Evolutionary conservation across 169 alveolate species (phyloP).

Genomic region (Eimeria praecox): DNA sequence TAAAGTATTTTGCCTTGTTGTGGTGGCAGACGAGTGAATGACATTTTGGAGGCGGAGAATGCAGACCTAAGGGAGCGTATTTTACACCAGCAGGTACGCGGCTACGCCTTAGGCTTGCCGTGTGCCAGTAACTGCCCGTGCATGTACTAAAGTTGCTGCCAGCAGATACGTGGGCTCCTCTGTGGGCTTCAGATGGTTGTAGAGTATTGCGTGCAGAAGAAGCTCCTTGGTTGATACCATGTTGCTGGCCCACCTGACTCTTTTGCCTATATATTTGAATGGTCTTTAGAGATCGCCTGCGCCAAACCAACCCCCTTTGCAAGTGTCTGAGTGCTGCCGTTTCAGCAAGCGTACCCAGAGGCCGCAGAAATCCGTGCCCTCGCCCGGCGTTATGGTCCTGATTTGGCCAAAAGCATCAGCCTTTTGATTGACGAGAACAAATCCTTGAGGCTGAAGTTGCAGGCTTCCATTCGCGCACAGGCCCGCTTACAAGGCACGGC

Average conservation of each 20-base stretch:
- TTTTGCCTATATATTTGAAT: background rate
- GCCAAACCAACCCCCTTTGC: background rate
- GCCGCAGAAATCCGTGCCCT: constrained; percentile 75
- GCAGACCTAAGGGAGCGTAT: constrained; percentile 73
- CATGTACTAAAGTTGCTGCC: background rate
- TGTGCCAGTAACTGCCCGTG: background rate
- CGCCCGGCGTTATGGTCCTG: constrained; percentile 76
- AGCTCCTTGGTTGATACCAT: background rate
- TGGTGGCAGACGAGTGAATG: constrained; percentile 60
- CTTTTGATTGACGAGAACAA: constrained; percentile 77
- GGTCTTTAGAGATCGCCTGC: too few relatives aligned
- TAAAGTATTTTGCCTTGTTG: background rate
- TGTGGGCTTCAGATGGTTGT: background rate
- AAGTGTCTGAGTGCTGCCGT: background rate
- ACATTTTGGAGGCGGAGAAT: constrained; percentile 79
- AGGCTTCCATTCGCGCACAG: constrained; percentile 70
- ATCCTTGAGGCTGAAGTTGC: constrained; percentile 74
- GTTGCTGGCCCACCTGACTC: background rate
- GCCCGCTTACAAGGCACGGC: constrained; percentile 68
- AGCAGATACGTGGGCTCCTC: background rate
- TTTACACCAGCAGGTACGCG: constrained; percentile 61
- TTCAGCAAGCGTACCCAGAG: constrained; percentile 77
- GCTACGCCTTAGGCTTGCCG: background rate
- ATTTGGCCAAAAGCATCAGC: constrained; percentile 57
- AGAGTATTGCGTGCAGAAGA: background rate